Evolutionary conservation across 108 stramenopile genomes (phyloP).

Genomic region (Skeletonema costatum): DNA sequence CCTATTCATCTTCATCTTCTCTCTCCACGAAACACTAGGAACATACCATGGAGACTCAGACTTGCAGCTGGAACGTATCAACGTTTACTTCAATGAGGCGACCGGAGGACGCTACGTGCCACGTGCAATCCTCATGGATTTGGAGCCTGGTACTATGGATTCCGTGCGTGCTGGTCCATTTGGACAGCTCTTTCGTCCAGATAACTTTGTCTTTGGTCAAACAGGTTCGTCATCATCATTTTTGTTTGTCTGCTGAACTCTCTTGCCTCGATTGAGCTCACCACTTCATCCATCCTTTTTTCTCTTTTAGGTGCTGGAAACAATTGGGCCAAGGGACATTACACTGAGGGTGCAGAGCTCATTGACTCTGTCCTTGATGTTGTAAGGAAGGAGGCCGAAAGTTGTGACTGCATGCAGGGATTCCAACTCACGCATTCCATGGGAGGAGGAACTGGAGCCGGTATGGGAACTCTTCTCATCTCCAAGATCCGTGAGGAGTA

Average conservation of each 20-base stretch:
- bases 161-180: slow-evolving; percentile 79
- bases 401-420: slow-evolving; percentile 88
- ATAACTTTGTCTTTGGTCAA: slow-evolving; percentile 97
- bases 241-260: not conserved
- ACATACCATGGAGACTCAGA: slow-evolving; percentile 78
- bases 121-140: slow-evolving; percentile 89
- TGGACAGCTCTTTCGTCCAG: slow-evolving; percentile 91
- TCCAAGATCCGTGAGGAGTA: slow-evolving; percentile 97
- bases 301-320: slow-evolving; percentile 66
- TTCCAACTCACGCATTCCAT: slow-evolving; percentile 93
- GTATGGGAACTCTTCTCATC: slow-evolving; percentile 95
- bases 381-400: slow-evolving; percentile 93
- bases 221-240: slow-evolving; percentile 45
- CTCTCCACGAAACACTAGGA: slow-evolving; percentile 46
- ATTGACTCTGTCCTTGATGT: slow-evolving; percentile 94
- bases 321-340: slow-evolving; percentile 98
- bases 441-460: slow-evolving; percentile 93
- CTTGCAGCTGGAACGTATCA: slow-evolving; percentile 78
- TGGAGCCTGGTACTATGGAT: slow-evolving; percentile 95
- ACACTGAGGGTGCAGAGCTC: slow-evolving; percentile 97
- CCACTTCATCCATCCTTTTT: not conserved
- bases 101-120: slow-evolving; percentile 92
- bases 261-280: not conserved
- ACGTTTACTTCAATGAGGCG: slow-evolving; percentile 86
- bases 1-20: not conserved